A percentile compares a stretch with the other conserved stretches of the same genome.
Conservation (phyloP, 108 stramenopile species). For the Cyclostephanos invisitatus region DNA sequence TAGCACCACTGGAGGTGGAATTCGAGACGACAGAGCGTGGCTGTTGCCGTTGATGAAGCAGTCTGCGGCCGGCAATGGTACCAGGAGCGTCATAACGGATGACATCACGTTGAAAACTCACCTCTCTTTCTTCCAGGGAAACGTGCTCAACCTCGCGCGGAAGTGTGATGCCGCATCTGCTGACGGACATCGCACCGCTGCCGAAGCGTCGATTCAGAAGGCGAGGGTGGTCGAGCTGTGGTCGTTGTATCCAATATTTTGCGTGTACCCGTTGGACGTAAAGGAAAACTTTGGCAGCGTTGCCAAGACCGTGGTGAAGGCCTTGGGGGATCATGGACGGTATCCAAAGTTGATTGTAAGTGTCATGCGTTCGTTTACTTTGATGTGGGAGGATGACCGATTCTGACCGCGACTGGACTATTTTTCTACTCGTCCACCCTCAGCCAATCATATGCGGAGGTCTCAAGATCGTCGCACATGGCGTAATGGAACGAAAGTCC, state of each 20-base stretch:
- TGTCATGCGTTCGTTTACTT: conserved; percentile 3
- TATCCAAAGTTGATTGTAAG: conserved; percentile 82
- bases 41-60: conserved; percentile 65
- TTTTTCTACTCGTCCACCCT: background rate
- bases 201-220: conserved; percentile 41
- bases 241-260: conserved; percentile 72
- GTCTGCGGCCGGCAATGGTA: conserved; percentile 18
- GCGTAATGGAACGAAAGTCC: conserved; percentile 37
- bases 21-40: conserved; percentile 59
- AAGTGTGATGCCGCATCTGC: conserved; percentile 61
- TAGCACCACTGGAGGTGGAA: conserved; percentile 43
- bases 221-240: conserved; percentile 68
- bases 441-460: conserved; percentile 61
- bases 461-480: conserved; percentile 53
- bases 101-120: conserved; percentile 20
- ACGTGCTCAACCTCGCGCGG: conserved; percentile 65
- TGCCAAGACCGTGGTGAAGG: conserved; percentile 63
- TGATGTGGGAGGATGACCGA: conserved; percentile 6
- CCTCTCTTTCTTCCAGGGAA: conserved; percentile 70
- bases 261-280: conserved; percentile 59
- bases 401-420: conserved; percentile 10
- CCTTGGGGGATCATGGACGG: conserved; percentile 68
- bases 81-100: conserved; percentile 7
- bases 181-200: conserved; percentile 46
- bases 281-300: conserved; percentile 53